phyloP scores from a whole-genome alignment of 2,329 filamentous ascomycete genomes.

The Ceratocystis variospora region DNA sequence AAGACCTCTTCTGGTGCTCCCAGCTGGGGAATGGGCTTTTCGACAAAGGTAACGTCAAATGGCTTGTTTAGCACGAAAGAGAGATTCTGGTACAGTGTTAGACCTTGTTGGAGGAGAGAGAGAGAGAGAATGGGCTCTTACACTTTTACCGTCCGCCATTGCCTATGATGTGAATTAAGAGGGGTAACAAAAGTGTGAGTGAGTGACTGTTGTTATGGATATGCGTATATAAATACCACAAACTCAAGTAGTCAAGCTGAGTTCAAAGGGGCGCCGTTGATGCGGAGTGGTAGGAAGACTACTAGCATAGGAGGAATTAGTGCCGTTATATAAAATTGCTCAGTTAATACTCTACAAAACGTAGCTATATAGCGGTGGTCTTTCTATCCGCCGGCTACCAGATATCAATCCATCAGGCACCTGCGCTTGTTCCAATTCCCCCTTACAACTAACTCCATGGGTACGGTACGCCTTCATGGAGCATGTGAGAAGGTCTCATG shows the following conservation, averaged over 20 bases:
- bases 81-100: constrained; percentile 46
- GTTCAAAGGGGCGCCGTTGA: no score
- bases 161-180: not conserved
- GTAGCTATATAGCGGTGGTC: not conserved
- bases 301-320: no score
- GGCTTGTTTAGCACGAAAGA: constrained; percentile 74
- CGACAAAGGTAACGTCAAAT: constrained; percentile 58
- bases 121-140: constrained; percentile 6
- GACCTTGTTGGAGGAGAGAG: not conserved
- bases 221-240: not conserved
- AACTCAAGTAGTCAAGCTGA: not conserved
- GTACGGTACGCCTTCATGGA: not conserved
- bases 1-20: constrained; percentile 59
- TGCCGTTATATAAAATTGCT: no score
- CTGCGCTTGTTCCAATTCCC: not conserved
- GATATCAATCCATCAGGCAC: not conserved
- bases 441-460: not conserved
- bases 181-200: not conserved
- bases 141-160: constrained; percentile 19
- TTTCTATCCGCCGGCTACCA: not conserved
- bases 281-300: not conserved
- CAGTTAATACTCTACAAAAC: not conserved
- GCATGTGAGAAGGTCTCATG: constrained; percentile 4
- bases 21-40: constrained; percentile 58
- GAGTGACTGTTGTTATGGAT: not conserved